Conservation (phyloP, 257 asterid genomes). For the Vinca minor region DNA sequence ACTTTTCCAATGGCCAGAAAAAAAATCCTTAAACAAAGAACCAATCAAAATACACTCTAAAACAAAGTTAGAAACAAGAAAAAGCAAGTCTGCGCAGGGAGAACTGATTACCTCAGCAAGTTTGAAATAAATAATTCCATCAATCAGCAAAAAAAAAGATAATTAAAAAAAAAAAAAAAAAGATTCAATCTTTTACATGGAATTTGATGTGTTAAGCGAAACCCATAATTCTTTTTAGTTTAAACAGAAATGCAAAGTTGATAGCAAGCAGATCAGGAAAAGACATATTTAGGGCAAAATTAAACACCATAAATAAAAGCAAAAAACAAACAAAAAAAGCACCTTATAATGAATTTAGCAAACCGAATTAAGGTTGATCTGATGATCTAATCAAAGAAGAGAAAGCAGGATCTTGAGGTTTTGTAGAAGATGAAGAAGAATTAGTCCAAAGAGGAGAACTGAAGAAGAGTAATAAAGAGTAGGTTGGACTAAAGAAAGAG, state of each 20-base stretch:
- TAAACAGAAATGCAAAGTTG: neutral
- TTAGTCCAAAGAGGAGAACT: neutral
- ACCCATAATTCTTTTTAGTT: neutral
- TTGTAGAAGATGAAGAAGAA: neutral
- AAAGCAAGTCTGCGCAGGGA: too few species aligned
- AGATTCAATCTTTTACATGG: neutral
- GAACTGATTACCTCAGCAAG: neutral
- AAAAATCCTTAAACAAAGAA: too few species aligned
- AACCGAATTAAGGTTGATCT: neutral
- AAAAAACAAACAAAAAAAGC: neutral
- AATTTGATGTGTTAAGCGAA: neutral
- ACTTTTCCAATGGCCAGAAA: too few species aligned
- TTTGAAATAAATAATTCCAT: neutral
- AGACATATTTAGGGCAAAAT: neutral
- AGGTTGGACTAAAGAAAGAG: conserved; percentile 13
- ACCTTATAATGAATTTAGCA: too few species aligned
- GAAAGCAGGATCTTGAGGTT: neutral
- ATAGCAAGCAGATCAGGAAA: neutral
- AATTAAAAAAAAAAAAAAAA: too few species aligned
- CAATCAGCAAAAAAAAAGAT: neutral
- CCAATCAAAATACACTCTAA: too few species aligned
- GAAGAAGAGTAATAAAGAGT: neutral
- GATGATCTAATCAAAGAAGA: neutral
- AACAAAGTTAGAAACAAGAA: neutral
- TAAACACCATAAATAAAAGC: neutral